A percentile compares a stretch with the other conserved stretches of the same genome.
phyloP scores from a whole-genome alignment of 108 stramenopile genomes.

The Cyclotella choctawhatcheeana region DNA sequence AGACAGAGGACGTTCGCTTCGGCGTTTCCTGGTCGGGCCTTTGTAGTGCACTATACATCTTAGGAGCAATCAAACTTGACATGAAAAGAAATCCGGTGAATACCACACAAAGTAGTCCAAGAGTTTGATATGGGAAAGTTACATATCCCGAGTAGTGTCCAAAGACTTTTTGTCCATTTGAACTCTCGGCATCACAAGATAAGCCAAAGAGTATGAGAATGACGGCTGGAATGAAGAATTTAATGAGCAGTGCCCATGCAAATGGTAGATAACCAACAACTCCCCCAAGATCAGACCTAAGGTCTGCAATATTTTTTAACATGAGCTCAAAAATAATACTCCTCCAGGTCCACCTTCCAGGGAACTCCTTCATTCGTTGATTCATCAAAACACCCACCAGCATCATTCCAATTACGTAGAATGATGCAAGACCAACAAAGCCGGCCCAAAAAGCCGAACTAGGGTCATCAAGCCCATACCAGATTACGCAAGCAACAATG shows the following conservation, averaged over 20 bases:
- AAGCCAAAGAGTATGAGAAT: slow-evolving; percentile 58
- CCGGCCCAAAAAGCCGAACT: slow-evolving; percentile 49
- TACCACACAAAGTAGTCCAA: slow-evolving; percentile 56
- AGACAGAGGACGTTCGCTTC: too few relatives aligned
- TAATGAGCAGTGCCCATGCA: slow-evolving; percentile 60
- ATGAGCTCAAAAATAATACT: slow-evolving; percentile 51
- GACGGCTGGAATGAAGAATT: slow-evolving; percentile 60
- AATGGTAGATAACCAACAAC: slow-evolving; percentile 59
- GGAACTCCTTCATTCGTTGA: slow-evolving; percentile 22
- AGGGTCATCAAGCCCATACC: slow-evolving; percentile 44
- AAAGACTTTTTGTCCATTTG: slow-evolving; percentile 41
- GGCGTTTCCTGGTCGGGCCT: slow-evolving; percentile 8
- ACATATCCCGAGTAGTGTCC: slow-evolving; percentile 49
- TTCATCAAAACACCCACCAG: slow-evolving; percentile 35
- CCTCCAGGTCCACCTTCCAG: slow-evolving; percentile 26
- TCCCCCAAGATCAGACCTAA: slow-evolving; percentile 41
- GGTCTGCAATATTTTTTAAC: slow-evolving; percentile 50
- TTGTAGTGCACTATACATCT: slow-evolving; percentile 19
- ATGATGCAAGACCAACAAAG: slow-evolving; percentile 53
- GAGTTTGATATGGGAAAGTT: slow-evolving; percentile 50
- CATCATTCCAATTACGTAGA: slow-evolving; percentile 37
- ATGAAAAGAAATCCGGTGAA: slow-evolving; percentile 48
- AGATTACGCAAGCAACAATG: slow-evolving; percentile 51
- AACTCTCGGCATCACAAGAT: slow-evolving; percentile 36
- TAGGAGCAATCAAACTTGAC: slow-evolving; percentile 45